Conservation (phyloP, 2,329 filamentous ascomycete species). For the Apiospora arundinis region DNA sequence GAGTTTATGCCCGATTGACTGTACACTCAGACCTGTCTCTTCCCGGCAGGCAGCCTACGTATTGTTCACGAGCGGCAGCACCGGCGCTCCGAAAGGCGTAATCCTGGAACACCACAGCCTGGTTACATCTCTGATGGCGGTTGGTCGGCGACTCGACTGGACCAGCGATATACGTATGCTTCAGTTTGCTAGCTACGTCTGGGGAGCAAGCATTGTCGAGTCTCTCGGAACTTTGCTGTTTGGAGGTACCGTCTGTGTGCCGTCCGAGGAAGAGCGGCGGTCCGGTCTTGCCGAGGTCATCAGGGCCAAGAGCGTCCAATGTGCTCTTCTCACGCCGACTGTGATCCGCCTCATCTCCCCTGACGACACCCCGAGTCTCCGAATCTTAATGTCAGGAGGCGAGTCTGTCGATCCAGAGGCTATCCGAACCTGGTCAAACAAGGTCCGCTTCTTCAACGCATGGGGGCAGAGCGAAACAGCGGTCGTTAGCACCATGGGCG, state of each 20-base stretch:
- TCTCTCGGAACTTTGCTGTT: background rate
- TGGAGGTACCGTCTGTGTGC: slow-evolving; percentile 24
- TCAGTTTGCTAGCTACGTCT: slow-evolving; percentile 24
- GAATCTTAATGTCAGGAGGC: background rate
- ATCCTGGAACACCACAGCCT: background rate
- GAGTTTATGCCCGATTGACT: background rate
- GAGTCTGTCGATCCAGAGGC: background rate
- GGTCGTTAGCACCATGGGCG: background rate
- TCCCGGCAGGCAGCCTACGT: background rate
- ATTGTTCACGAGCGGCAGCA: slow-evolving; percentile 2
- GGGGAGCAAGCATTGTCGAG: slow-evolving; percentile 24
- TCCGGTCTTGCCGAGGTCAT: slow-evolving; percentile 15
- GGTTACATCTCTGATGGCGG: background rate
- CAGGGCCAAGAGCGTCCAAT: slow-evolving; percentile 24
- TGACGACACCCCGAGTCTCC: background rate
- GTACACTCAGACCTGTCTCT: background rate
- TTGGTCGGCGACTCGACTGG: background rate
- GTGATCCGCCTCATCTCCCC: background rate
- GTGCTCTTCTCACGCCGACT: background rate
- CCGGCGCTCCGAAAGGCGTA: background rate
- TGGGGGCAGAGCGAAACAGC: slow-evolving; percentile 13
- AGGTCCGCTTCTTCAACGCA: background rate
- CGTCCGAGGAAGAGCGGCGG: slow-evolving; percentile 18
- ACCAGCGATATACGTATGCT: slow-evolving; percentile 26
- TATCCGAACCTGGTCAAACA: background rate